Percentiles rank a stretch among this genome's conserved stretches.
Conservation (phyloP, 371 early-diverging fungal genomes). For the Mortierella sp. region DNA sequence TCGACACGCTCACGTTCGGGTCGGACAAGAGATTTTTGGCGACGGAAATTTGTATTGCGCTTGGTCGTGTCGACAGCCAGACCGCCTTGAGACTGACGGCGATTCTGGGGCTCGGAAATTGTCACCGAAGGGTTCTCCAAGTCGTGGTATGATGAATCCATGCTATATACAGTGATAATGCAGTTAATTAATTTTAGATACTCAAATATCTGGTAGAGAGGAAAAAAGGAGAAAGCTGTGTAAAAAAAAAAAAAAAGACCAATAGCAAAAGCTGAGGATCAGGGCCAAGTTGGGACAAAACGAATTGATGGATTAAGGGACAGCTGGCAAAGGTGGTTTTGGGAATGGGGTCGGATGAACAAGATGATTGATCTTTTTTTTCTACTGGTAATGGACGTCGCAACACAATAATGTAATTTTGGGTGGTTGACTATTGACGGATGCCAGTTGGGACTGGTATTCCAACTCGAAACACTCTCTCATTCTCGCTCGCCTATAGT, state of each 20-base stretch:
- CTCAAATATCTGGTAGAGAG: not conserved
- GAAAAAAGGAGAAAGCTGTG: not conserved
- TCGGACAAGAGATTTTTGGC: slow-evolving; percentile 76
- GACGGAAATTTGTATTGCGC: slow-evolving; percentile 43
- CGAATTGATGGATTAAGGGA: not conserved
- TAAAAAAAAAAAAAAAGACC: not conserved
- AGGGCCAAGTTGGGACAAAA: slow-evolving; percentile 19
- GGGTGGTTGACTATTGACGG: slow-evolving; percentile 5
- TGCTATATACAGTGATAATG: slow-evolving; percentile 18
- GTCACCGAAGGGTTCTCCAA: slow-evolving; percentile 39
- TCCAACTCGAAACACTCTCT: not conserved
- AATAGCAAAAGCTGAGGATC: not conserved
- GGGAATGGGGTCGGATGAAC: slow-evolving; percentile 16
- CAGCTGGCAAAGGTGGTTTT: slow-evolving; percentile 20
- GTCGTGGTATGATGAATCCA: slow-evolving; percentile 50
- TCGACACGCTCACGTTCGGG: slow-evolving; percentile 77
- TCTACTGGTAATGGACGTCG: not conserved
- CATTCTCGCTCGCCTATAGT: not conserved
- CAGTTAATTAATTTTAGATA: slow-evolving; percentile 1
- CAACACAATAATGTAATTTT: not conserved
- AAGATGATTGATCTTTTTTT: not conserved
- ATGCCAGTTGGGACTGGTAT: slow-evolving; percentile 21
- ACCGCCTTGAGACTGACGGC: slow-evolving; percentile 45
- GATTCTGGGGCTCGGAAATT: slow-evolving; percentile 23
- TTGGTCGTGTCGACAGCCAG: slow-evolving; percentile 34